Evolutionary conservation across 2,329 filamentous ascomycete species (phyloP).

Genomic region (Chrysosporium keratinophilum): DNA sequence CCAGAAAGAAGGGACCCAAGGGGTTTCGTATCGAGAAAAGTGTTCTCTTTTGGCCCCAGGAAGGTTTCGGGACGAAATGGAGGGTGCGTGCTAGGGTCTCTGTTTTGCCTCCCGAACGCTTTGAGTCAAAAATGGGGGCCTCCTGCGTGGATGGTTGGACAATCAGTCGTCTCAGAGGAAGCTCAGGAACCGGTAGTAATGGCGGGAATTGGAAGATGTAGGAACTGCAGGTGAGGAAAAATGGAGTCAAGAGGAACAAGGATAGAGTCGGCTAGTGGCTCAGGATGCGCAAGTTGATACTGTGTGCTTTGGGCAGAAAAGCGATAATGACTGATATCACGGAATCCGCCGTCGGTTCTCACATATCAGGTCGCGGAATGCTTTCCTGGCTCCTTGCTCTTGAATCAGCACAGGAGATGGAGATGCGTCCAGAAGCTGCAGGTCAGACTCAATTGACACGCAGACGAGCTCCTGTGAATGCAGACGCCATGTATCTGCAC

Average conservation of each 20-base stretch:
- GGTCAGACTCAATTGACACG: conserved; percentile 6
- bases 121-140: background rate
- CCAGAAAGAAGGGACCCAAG: conserved; percentile 2
- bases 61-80: conserved; percentile 12
- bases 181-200: background rate
- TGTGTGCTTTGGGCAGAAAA: background rate
- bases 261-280: conserved; percentile 4
- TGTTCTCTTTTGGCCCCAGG: background rate
- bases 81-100: background rate
- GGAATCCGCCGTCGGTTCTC: conserved; percentile 4
- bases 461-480: background rate
- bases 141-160: conserved; percentile 3
- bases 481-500: too few relatives aligned
- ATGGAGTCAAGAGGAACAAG: conserved; percentile 6
- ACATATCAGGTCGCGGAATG: conserved; percentile 6
- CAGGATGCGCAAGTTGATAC: background rate
- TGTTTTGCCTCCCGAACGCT: conserved; percentile 4
- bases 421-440: background rate
- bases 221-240: background rate
- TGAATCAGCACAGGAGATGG: background rate
- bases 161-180: background rate
- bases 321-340: background rate
- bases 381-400: background rate
- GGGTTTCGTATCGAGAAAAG: conserved; percentile 1
- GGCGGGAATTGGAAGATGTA: background rate